Evolutionary conservation across 352 stramenopile genomes (phyloP).

Genomic region (Globisporangium acanthophoron): DNA sequence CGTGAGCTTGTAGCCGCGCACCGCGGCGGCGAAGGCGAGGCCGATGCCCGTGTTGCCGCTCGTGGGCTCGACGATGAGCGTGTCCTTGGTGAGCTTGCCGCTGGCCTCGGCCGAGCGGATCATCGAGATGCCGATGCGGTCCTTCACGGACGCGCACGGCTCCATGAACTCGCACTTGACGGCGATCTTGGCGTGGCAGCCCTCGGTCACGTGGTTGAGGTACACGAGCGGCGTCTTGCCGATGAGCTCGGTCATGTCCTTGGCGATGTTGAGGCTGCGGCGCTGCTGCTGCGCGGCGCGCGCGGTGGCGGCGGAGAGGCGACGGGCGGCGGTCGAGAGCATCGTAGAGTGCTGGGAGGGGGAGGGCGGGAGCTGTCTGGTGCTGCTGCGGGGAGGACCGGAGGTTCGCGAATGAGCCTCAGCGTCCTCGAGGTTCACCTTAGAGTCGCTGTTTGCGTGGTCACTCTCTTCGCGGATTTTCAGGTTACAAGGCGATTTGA

Average conservation of each 20-base stretch:
- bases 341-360: conserved; percentile 1
- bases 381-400: neutral
- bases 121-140: conserved; percentile 85
- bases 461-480: no score
- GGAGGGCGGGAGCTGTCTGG: neutral
- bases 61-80: conserved; percentile 91
- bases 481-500: no score
- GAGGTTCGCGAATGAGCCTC: conserved; percentile 15
- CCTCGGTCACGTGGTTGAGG: conserved; percentile 81
- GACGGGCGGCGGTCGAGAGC: conserved; percentile 19
- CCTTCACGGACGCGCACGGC: conserved; percentile 83
- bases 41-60: conserved; percentile 95
- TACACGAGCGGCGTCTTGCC: conserved; percentile 94
- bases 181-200: conserved; percentile 78
- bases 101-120: conserved; percentile 71
- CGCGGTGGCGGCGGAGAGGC: conserved; percentile 18
- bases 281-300: conserved; percentile 21
- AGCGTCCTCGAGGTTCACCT: no score
- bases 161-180: conserved; percentile 90
- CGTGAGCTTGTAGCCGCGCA: conserved; percentile 90
- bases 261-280: conserved; percentile 80
- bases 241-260: conserved; percentile 93
- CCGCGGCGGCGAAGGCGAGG: conserved; percentile 88
- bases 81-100: conserved; percentile 64
- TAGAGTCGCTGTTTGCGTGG: no score